These are phyloP conservation scores for Rickenella mellea DNA, from an alignment of 768 basidiomycete genomes.

Conservation along the genomic window DNA sequence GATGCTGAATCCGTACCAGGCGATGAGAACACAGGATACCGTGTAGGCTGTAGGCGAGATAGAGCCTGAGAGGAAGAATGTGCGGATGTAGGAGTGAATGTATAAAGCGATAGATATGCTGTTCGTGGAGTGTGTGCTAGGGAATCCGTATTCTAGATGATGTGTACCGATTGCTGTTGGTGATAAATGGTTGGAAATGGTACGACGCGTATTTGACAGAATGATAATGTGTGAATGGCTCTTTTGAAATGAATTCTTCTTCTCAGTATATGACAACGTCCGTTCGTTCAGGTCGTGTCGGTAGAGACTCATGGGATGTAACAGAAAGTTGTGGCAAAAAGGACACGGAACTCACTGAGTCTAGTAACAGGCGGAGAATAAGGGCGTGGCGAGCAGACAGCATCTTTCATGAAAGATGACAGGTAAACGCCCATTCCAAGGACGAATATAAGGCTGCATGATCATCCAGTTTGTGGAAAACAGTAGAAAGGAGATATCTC, in stretches of 20 bases:
- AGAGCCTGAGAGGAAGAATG: constrained; percentile 11
- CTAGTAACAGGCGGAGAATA: constrained; percentile 88
- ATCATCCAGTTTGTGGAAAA: constrained; percentile 2
- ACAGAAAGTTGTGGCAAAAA: background rate
- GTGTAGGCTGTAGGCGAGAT: constrained; percentile 40
- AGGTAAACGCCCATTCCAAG: constrained; percentile 76
- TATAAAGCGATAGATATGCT: constrained; percentile 83
- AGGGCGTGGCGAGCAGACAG: constrained; percentile 84
- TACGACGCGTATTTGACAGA: no score
- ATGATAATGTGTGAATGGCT: no score
- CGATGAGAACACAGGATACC: constrained; percentile 27
- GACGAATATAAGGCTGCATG: constrained; percentile 50
- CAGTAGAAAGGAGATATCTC: constrained; percentile 16
- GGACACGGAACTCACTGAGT: constrained; percentile 46
- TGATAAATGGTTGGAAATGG: no score
- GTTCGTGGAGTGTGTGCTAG: constrained; percentile 92
- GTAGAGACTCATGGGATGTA: background rate
- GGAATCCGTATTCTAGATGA: constrained; percentile 91
- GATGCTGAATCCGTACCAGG: constrained; percentile 60
- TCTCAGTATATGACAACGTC: no score
- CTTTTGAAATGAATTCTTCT: no score
- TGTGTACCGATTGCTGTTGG: constrained; percentile 72
- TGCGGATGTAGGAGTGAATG: constrained; percentile 28
- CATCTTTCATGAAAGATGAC: constrained; percentile 84
- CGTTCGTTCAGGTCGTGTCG: no score